These are phyloP conservation scores for Yarrowia sp. DNA, from an alignment of 805 yeast species.

Conservation along the genomic window DNA sequence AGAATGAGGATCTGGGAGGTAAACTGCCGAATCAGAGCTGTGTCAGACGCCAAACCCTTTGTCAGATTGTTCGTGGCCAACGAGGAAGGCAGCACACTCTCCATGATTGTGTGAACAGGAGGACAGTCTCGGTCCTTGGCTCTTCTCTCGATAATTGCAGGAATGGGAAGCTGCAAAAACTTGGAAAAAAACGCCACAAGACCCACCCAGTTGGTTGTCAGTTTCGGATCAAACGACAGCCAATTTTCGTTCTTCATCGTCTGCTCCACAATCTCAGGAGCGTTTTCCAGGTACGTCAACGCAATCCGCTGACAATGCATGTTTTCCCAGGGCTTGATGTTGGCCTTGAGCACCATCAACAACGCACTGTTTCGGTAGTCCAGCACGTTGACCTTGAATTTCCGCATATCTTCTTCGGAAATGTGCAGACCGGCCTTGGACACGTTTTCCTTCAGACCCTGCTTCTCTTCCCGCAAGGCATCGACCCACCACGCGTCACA, in stretches of 20 bases:
- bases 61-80: constrained; percentile 63
- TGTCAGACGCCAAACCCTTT: constrained; percentile 62
- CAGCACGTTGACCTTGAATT: constrained; percentile 69
- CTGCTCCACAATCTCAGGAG: constrained; percentile 77
- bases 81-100: constrained; percentile 69
- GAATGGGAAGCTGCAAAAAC: constrained; percentile 64
- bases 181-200: constrained; percentile 67
- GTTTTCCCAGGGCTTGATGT: constrained; percentile 83
- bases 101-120: constrained; percentile 54
- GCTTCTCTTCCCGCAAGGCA: constrained; percentile 16
- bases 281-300: constrained; percentile 56
- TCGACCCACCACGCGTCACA: constrained; percentile 48
- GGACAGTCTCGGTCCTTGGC: constrained; percentile 47
- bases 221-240: constrained; percentile 72
- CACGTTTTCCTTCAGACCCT: constrained; percentile 2
- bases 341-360: constrained; percentile 22
- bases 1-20: constrained; percentile 65
- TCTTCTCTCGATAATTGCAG: constrained; percentile 49
- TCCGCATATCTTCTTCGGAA: constrained; percentile 29
- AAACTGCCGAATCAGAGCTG: constrained; percentile 64
- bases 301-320: constrained; percentile 64
- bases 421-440: constrained; percentile 12
- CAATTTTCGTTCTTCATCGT: constrained; percentile 52
- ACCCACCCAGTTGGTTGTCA: constrained; percentile 84
- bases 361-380: constrained; percentile 62